These are phyloP conservation scores for Cryptococcus neoformans DNA, from an alignment of 1,284 basidiomycete genomes.

Conservation along the genomic window DNA sequence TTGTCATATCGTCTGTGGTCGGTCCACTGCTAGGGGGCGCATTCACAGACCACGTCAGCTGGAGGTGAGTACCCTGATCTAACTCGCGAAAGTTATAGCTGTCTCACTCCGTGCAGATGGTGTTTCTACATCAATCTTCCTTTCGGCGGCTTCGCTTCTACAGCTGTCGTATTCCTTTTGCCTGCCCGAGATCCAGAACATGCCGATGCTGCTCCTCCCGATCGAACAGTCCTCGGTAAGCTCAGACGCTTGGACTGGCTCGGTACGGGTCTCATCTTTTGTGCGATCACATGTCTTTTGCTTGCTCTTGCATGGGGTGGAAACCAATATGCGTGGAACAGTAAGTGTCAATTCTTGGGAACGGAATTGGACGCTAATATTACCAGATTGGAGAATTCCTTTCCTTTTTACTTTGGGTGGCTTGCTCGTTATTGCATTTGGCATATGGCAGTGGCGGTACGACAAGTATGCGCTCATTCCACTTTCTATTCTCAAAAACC, in stretches of 20 bases:
- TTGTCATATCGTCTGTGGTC: conserved; percentile 47
- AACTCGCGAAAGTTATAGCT: conserved; percentile 34
- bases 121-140: conserved; percentile 56
- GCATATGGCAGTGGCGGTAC: conserved; percentile 46
- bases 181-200: conserved; percentile 53
- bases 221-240: conserved; percentile 20
- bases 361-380: background rate
- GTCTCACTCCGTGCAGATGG: conserved; percentile 12
- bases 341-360: conserved; percentile 2
- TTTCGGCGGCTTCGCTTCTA: conserved; percentile 41
- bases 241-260: conserved; percentile 48
- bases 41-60: conserved; percentile 52
- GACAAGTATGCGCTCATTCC: conserved; percentile 46
- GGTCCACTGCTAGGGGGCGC: conserved; percentile 50
- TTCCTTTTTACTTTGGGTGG: conserved; percentile 49
- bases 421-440: conserved; percentile 41
- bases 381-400: conserved; percentile 39
- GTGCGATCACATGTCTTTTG: conserved; percentile 48
- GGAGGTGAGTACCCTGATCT: conserved; percentile 54
- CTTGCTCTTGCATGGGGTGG: conserved; percentile 53
- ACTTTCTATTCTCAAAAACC: conserved; percentile 32
- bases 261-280: conserved; percentile 49
- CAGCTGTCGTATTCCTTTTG: conserved; percentile 49
- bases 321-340: conserved; percentile 50
- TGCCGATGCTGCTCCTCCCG: conserved; percentile 55